Evolutionary conservation across 1,284 basidiomycete genomes (phyloP).

Genomic region (Malassezia furfur): DNA sequence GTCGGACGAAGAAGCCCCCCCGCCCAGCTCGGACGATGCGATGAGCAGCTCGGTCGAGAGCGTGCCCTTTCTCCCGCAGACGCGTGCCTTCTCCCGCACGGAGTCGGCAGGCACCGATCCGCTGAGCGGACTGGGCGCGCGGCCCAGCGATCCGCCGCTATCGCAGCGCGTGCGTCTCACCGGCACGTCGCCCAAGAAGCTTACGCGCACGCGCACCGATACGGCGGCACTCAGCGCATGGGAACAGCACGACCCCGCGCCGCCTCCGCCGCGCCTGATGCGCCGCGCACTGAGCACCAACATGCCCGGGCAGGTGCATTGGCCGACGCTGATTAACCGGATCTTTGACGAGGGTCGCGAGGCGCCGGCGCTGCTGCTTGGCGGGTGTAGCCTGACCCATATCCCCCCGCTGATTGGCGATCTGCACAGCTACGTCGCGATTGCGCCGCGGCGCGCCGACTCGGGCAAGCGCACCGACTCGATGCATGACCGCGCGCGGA

Average conservation of each 20-base stretch:
- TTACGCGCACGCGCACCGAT: background rate
- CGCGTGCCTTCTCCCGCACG: conserved; percentile 16
- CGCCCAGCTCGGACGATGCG: conserved; percentile 12
- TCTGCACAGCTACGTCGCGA: conserved; percentile 22
- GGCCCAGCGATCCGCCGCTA: background rate
- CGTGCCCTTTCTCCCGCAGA: background rate
- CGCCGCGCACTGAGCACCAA: background rate
- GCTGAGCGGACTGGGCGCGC: conserved; percentile 14
- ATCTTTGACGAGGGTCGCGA: conserved; percentile 19
- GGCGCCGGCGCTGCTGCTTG: conserved; percentile 15
- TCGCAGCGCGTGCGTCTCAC: conserved; percentile 10
- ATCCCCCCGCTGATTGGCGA: conserved; percentile 23
- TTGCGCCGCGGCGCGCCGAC: conserved; percentile 18
- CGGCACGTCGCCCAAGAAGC: conserved; percentile 17
- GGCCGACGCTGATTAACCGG: conserved; percentile 14
- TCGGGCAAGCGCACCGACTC: background rate
- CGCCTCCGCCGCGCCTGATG: background rate
- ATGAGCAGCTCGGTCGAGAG: background rate
- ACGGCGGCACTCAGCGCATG: background rate
- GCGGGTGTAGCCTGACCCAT: conserved; percentile 9
- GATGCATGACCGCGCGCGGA: background rate
- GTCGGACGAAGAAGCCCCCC: background rate
- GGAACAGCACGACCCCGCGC: background rate
- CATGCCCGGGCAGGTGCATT: background rate
- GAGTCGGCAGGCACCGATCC: conserved; percentile 21